Percentiles rank a stretch among this genome's conserved stretches.
phyloP scores from a whole-genome alignment of 2,329 filamentous ascomycete species.

The Neofusicoccum kwambonambiense region DNA sequence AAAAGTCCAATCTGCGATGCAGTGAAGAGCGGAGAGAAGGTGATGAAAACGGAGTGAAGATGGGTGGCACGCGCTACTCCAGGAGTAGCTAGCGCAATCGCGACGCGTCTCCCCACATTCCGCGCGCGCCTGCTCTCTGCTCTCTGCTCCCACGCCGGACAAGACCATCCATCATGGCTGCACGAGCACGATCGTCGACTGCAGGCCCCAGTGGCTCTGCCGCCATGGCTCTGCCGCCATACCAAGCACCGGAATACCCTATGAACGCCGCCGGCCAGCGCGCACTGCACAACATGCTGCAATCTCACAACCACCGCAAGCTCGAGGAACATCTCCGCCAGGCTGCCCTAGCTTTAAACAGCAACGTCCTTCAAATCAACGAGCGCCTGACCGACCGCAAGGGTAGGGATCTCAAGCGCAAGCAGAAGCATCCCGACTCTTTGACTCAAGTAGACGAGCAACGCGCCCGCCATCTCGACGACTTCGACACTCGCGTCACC shows the following conservation, averaged over 20 bases:
- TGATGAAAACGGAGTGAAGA: no score
- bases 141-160: neutral
- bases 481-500: slow-evolving; percentile 47
- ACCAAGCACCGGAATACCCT: slow-evolving; percentile 54
- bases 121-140: neutral
- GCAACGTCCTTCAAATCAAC: slow-evolving; percentile 55
- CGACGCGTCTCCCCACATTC: slow-evolving; percentile 15
- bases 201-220: neutral
- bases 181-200: neutral
- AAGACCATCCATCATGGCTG: slow-evolving; percentile 2
- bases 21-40: no score
- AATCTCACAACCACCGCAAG: slow-evolving; percentile 46
- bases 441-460: slow-evolving; percentile 33
- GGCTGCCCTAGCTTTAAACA: slow-evolving; percentile 48
- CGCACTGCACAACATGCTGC: slow-evolving; percentile 24
- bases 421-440: slow-evolving; percentile 20
- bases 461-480: slow-evolving; percentile 41
- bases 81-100: neutral
- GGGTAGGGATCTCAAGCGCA: slow-evolving; percentile 33
- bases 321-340: slow-evolving; percentile 50
- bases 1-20: no score
- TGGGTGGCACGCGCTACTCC: neutral
- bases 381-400: slow-evolving; percentile 48
- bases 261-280: slow-evolving; percentile 40
- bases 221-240: slow-evolving; percentile 42